Evolutionary conservation across 2,329 filamentous ascomycete genomes (phyloP).

Genomic region (Colletotrichum incanum): DNA sequence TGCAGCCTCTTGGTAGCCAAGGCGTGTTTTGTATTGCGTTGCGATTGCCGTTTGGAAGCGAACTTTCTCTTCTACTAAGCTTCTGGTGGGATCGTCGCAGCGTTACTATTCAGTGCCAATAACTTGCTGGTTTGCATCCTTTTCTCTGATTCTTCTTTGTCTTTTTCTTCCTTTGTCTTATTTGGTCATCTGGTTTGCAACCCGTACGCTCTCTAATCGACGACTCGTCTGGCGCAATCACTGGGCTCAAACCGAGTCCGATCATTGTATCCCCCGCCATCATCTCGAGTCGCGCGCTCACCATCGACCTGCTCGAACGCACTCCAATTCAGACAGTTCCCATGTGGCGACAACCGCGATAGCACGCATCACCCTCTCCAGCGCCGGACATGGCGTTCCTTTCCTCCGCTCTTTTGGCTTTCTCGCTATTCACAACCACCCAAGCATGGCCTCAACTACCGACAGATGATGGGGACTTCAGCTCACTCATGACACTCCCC

Average conservation of each 20-base stretch:
- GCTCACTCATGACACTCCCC: conserved; percentile 33
- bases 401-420: conserved; percentile 40
- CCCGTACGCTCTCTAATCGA: background rate
- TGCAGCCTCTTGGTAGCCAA: conserved; percentile 16
- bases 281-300: background rate
- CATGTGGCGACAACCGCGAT: conserved; percentile 43
- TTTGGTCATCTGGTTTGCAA: too few relatives aligned
- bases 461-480: conserved; percentile 35
- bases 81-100: conserved; percentile 26
- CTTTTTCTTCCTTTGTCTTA: background rate
- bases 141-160: background rate
- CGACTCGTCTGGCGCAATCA: background rate
- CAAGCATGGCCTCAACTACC: conserved; percentile 44
- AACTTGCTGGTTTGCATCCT: conserved; percentile 12
- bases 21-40: conserved; percentile 34
- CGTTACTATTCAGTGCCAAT: conserved; percentile 7
- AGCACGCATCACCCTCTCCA: conserved; percentile 30
- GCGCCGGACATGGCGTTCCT: conserved; percentile 37
- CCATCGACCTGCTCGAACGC: conserved; percentile 8
- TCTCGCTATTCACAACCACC: conserved; percentile 30
- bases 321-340: conserved; percentile 19
- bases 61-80: conserved; percentile 16
- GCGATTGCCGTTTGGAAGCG: conserved; percentile 34
- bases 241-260: background rate
- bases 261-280: background rate